Percentiles rank a stretch among this genome's conserved stretches.
Conservation (phyloP, 257 asterid genomes). For the Perilla frutescens region DNA sequence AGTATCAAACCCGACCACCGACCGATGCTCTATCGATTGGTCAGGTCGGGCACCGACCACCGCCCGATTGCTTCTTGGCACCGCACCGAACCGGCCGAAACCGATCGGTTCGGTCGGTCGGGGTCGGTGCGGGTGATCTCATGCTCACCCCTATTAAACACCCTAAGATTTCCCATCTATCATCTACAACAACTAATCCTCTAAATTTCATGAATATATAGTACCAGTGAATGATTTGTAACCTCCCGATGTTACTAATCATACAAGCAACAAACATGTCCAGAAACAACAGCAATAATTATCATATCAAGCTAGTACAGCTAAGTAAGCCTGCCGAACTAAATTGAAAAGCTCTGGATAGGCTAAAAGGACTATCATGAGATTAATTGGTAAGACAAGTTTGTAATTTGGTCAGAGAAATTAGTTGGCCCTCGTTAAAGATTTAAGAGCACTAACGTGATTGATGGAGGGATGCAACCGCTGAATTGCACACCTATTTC, state of each 20-base stretch:
- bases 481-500: constrained; percentile 9
- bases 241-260: neutral
- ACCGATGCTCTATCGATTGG: too few relatives aligned
- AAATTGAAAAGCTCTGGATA: constrained; percentile 1
- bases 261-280: neutral
- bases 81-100: too few relatives aligned
- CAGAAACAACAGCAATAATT: constrained; percentile 7
- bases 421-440: neutral
- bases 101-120: too few relatives aligned
- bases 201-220: neutral
- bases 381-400: constrained; percentile 11
- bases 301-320: constrained; percentile 6
- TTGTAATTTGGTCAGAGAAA: constrained; percentile 9
- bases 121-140: too few relatives aligned
- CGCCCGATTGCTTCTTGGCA: too few relatives aligned
- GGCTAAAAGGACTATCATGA: constrained; percentile 1
- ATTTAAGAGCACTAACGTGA: neutral
- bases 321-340: constrained; percentile 5
- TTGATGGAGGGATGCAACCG: constrained; percentile 14
- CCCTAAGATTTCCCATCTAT: neutral
- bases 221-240: neutral
- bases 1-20: too few relatives aligned
- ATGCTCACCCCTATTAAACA: too few relatives aligned
- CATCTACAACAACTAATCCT: neutral
- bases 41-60: too few relatives aligned